A percentile compares a stretch with the other conserved stretches of the same genome.
phyloP scores from a whole-genome alignment of 108 stramenopile species.

The Poteriospumella lacustris region DNA sequence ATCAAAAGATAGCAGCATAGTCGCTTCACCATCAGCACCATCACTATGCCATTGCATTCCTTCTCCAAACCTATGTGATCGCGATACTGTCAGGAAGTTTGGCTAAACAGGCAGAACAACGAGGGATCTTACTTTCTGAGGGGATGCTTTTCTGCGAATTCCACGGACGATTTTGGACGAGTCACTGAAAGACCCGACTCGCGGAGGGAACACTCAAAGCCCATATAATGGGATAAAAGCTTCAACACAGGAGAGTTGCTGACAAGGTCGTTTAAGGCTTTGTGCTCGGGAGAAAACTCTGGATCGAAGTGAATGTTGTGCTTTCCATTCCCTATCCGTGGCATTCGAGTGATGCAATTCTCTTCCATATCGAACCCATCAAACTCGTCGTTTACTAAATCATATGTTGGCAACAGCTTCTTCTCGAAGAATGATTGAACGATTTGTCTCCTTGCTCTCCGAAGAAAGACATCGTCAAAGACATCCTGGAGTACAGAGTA shows the following conservation, averaged over 20 bases:
- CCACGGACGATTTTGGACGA: no score
- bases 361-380: not conserved
- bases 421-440: no score
- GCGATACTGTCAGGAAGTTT: no score
- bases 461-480: no score
- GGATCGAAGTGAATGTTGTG: constrained; percentile 23
- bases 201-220: not conserved
- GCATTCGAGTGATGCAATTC: not conserved
- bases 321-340: constrained; percentile 10
- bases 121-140: no score
- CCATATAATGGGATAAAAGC: not conserved
- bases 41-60: constrained; percentile 22
- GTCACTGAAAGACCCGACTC: constrained; percentile 1
- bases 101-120: no score
- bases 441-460: no score
- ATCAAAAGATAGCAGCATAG: not conserved
- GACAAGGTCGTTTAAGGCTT: not conserved
- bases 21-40: constrained; percentile 2
- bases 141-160: no score
- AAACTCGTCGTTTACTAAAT: not conserved
- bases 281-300: not conserved
- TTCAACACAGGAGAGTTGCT: not conserved
- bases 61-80: not conserved
- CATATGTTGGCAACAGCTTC: not conserved
- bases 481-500: no score